Evolutionary conservation across 192 early-diverging fungal genomes (phyloP).

Genomic region (Gonapodya sp.): DNA sequence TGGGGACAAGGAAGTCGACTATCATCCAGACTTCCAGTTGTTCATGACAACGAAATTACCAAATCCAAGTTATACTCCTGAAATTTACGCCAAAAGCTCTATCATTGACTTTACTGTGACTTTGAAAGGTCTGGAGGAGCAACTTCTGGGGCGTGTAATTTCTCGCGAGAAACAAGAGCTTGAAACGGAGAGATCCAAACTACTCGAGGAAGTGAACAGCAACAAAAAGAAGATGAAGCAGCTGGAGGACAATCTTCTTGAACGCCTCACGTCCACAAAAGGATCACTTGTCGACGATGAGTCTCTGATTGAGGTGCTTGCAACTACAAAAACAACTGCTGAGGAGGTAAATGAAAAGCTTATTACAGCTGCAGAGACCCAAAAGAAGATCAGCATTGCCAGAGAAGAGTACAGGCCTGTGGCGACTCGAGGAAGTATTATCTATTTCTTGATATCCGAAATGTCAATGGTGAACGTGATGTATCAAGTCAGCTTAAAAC

Average conservation of each 20-base stretch:
- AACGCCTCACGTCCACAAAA: constrained; percentile 53
- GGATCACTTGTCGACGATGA: constrained; percentile 57
- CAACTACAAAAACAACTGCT: constrained; percentile 49
- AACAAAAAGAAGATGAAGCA: constrained; percentile 63
- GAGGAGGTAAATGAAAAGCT: constrained; percentile 61
- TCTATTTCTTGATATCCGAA: constrained; percentile 59
- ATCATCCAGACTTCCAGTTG: constrained; percentile 42
- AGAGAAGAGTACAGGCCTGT: constrained; percentile 58
- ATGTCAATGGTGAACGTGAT: constrained; percentile 60
- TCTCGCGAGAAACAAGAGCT: constrained; percentile 59
- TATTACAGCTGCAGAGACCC: constrained; percentile 50
- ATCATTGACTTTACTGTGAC: constrained; percentile 60
- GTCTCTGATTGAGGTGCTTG: constrained; percentile 56
- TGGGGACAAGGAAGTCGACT: constrained; percentile 57
- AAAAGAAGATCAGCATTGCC: constrained; percentile 54
- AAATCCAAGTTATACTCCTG: constrained; percentile 55
- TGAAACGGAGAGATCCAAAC: constrained; percentile 52
- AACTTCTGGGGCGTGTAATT: constrained; percentile 53
- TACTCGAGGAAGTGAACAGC: constrained; percentile 53
- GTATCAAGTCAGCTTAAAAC: constrained; percentile 56
- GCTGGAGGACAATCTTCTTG: constrained; percentile 55
- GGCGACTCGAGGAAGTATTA: constrained; percentile 46
- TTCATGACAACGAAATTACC: constrained; percentile 57
- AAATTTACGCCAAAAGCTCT: constrained; percentile 54
- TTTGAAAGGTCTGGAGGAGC: constrained; percentile 50